These are phyloP conservation scores for Agaricales sp. DNA, from an alignment of 1,284 basidiomycete species.

Conservation along the genomic window DNA sequence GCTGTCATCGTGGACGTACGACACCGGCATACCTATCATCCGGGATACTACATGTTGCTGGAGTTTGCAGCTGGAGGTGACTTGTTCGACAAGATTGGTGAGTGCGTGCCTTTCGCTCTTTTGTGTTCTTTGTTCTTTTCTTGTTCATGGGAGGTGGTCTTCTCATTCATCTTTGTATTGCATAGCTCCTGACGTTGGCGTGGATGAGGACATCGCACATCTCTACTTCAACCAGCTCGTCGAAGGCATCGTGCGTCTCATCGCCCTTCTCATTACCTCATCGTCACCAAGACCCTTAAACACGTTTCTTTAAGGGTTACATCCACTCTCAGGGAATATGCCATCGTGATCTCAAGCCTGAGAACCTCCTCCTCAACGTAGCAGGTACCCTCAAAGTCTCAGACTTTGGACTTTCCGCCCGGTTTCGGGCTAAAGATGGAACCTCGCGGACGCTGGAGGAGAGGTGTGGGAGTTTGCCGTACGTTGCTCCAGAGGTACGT, in stretches of 20 bases:
- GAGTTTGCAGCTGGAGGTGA: slow-evolving; percentile 93
- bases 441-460: slow-evolving; percentile 63
- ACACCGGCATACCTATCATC: slow-evolving; percentile 46
- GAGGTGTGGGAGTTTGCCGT: slow-evolving; percentile 89
- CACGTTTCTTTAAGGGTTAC: slow-evolving; percentile 42
- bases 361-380: slow-evolving; percentile 81
- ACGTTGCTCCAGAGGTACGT: slow-evolving; percentile 86
- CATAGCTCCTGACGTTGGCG: slow-evolving; percentile 77
- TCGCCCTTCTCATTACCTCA: neutral
- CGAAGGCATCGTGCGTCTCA: slow-evolving; percentile 53
- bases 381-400: slow-evolving; percentile 83
- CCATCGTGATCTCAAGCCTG: slow-evolving; percentile 95
- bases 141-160: slow-evolving; percentile 15
- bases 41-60: slow-evolving; percentile 87
- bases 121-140: neutral
- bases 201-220: slow-evolving; percentile 84
- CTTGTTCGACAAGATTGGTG: slow-evolving; percentile 97
- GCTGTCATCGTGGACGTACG: slow-evolving; percentile 68
- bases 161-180: neutral
- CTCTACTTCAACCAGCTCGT: slow-evolving; percentile 89
- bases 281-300: neutral
- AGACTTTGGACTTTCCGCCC: slow-evolving; percentile 91
- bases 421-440: slow-evolving; percentile 87
- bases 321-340: slow-evolving; percentile 89
- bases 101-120: slow-evolving; percentile 10